Evolutionary conservation across 2,329 filamentous ascomycete species (phyloP), one percentile per base, ranked within the genome.

Genomic region (Aspergillus costaricaensis): DNA sequence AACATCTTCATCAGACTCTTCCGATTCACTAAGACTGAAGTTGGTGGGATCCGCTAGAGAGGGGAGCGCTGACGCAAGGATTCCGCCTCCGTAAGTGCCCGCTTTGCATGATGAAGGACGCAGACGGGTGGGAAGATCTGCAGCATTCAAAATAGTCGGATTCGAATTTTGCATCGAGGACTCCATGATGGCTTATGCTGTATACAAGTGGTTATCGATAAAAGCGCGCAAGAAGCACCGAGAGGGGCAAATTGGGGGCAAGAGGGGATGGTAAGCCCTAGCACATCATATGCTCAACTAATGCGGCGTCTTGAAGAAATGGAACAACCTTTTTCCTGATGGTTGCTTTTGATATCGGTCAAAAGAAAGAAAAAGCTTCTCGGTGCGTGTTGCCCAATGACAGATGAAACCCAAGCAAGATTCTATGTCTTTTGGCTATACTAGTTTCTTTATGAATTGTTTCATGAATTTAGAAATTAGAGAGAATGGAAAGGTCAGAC

Each of bases 81-180:
- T 73, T 2, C 70, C 72, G 38, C 63, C 65, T 17, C 65, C 68
- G 55, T 73, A 65, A 36, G 66, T 62, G 25, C 67, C 79, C 81
- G 68, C 56, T 53, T 74, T 85, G 80, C 69, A 74, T 71, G 72
- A 76, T 65, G 69, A 72, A 68, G 66, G 71, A 72, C 64, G 74
- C 66, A 86, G 84, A 65, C 93, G 88, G 30, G 91, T 95, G 48
- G 95, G 93, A 54, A 99, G 86, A 78, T 98, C 91, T 47, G 91
- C 91, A 55, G 88, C 85, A 78, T 89, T 96, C 71, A 98, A 82
- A 73, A 99, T 93, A 65, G 91, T 96, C 57, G 95, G 95, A 80
- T 99, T 98, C 65, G 91, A 92, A 55, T 77, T 76, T 49, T 77
- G 73, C 48, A 76, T 69, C 61, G 75, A 73, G 9, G 68, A 65